These are phyloP conservation scores for Pseudopyricularia cyperi DNA, from an alignment of 2,329 filamentous ascomycete genomes.

Conservation along the genomic window DNA sequence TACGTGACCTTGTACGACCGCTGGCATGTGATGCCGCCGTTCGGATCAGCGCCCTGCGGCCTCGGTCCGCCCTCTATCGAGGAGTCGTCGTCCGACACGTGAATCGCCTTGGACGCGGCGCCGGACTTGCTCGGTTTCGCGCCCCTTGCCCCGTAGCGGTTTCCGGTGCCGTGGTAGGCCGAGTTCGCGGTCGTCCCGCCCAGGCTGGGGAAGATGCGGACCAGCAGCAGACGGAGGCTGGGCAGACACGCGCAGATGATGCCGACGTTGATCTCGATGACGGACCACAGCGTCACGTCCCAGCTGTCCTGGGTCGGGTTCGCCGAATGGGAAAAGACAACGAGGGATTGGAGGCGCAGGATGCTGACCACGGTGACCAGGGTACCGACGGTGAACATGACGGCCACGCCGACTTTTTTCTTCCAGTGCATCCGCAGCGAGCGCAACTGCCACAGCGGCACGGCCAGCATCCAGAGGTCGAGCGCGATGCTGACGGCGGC, in stretches of 20 bases:
- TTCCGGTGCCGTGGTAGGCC: neutral
- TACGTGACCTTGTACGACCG: slow-evolving; percentile 9
- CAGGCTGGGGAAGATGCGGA: slow-evolving; percentile 14
- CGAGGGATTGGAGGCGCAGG: slow-evolving; percentile 17
- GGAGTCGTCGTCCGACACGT: neutral
- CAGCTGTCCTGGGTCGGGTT: slow-evolving; percentile 19
- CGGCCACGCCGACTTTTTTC: slow-evolving; percentile 30
- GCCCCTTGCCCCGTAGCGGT: neutral
- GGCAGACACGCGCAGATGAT: slow-evolving; percentile 22
- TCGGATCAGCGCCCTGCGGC: neutral
- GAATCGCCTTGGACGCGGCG: neutral
- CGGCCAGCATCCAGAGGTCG: slow-evolving; percentile 36
- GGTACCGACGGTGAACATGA: slow-evolving; percentile 34
- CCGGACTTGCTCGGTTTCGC: neutral
- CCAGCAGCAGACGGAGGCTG: slow-evolving; percentile 14
- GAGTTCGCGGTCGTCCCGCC: slow-evolving; percentile 4
- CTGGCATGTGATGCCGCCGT: slow-evolving; percentile 8
- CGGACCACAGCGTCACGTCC: slow-evolving; percentile 18
- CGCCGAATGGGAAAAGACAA: slow-evolving; percentile 13
- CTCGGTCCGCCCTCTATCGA: neutral
- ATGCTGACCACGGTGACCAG: slow-evolving; percentile 22
- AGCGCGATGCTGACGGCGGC: slow-evolving; percentile 38
- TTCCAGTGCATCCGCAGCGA: slow-evolving; percentile 27
- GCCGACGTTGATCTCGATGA: slow-evolving; percentile 19
- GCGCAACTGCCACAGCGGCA: slow-evolving; percentile 33